Evolutionary conservation across 805 yeast species (phyloP).

Genomic region (Saccharomyces paradoxus): DNA sequence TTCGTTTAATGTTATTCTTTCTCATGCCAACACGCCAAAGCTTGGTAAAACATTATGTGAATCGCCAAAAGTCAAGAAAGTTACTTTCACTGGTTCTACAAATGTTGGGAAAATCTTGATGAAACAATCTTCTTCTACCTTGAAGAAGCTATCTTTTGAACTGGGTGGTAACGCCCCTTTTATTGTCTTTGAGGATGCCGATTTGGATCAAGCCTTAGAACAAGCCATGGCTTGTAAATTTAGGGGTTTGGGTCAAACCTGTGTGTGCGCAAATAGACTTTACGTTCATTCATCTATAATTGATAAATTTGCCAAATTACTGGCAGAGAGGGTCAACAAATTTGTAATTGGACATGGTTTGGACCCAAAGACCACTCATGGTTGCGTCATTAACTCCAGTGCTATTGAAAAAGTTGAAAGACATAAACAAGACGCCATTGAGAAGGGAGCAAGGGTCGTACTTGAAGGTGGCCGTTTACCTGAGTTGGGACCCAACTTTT

Average conservation of each 20-base stretch:
- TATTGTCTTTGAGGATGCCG: constrained; percentile 53
- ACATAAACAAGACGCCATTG: constrained; percentile 46
- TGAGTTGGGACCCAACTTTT: constrained; percentile 43
- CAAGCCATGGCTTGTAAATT: constrained; percentile 48
- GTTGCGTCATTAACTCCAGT: constrained; percentile 45
- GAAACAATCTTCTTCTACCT: constrained; percentile 47
- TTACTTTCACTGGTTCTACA: constrained; percentile 61
- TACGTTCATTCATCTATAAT: constrained; percentile 46
- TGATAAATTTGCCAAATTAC: constrained; percentile 38
- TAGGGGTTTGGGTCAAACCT: constrained; percentile 57
- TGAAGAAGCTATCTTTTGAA: constrained; percentile 56
- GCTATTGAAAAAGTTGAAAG: constrained; percentile 47
- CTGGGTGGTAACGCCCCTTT: constrained; percentile 65
- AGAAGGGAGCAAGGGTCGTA: constrained; percentile 46
- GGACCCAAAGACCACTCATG: constrained; percentile 44
- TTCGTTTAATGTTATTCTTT: constrained; percentile 43
- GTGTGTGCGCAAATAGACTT: constrained; percentile 55
- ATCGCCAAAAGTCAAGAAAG: constrained; percentile 42
- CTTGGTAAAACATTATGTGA: constrained; percentile 45
- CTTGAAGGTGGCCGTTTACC: constrained; percentile 46
- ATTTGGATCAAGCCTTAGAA: constrained; percentile 47
- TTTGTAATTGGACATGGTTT: constrained; percentile 53
- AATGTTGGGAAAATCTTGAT: constrained; percentile 52
- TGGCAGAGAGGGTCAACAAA: constrained; percentile 38
- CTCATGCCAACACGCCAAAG: constrained; percentile 44